phyloP scores from a whole-genome alignment of 2,329 filamentous ascomycete genomes.

The Nannizziopsis arthrosporioides region DNA sequence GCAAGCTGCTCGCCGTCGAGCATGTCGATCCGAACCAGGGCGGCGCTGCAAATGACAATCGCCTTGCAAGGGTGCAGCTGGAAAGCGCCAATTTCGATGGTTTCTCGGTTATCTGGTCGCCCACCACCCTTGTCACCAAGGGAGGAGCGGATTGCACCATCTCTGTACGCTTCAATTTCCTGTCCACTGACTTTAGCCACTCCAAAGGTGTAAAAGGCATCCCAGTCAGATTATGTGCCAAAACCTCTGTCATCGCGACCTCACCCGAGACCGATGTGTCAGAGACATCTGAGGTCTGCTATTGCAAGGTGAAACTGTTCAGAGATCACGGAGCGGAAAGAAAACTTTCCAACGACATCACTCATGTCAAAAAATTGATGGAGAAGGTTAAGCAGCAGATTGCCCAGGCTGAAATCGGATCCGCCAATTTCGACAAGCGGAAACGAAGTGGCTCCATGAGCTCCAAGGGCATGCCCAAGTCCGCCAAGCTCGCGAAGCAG shows the following conservation, averaged over 20 bases:
- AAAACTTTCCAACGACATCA: constrained; percentile 87
- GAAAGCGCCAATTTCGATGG: constrained; percentile 80
- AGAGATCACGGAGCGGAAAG: constrained; percentile 90
- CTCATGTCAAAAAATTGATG: constrained; percentile 91
- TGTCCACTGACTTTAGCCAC: constrained; percentile 97
- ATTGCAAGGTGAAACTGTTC: constrained; percentile 95
- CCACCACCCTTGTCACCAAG: no score
- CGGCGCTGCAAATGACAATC: constrained; percentile 45
- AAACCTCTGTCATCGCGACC: constrained; percentile 53
- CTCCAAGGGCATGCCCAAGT: constrained; percentile 23
- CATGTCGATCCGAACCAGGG: constrained; percentile 58
- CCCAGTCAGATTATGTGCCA: constrained; percentile 81
- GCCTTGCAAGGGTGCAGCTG: constrained; percentile 58
- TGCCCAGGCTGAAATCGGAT: constrained; percentile 54
- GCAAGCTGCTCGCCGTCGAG: constrained; percentile 83
- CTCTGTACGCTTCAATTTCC: constrained; percentile 91
- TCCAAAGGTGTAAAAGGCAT: constrained; percentile 98
- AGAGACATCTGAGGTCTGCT: constrained; percentile 48
- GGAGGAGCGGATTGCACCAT: constrained; percentile 66
- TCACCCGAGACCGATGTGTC: constrained; percentile 11
- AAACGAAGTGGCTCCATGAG: constrained; percentile 45
- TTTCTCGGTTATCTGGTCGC: constrained; percentile 82
- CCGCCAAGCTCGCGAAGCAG: constrained; percentile 55
- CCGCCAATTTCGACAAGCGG: constrained; percentile 46
- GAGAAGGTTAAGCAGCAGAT: constrained; percentile 95